Evolutionary conservation across 176 grass and related monocot species (phyloP), one percentile per base, ranked within the genome.

Genomic region (Pontederia crassipes): DNA sequence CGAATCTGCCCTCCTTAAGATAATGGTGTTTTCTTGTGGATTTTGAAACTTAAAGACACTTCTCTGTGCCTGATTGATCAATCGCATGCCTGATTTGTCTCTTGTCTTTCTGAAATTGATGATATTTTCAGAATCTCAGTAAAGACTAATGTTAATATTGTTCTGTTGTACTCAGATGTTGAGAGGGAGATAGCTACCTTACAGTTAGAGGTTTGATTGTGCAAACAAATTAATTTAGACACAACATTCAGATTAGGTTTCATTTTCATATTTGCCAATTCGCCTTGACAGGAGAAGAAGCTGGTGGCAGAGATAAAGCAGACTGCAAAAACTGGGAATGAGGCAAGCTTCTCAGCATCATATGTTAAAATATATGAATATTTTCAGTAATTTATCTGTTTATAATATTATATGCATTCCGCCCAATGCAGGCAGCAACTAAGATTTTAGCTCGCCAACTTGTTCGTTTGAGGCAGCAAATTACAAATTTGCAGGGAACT

Each of bases 231-330:
- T 2, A n/a, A 17, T 26, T 13, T 72, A 45, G n/a, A 46, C 69
- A 49, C 18, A 17, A 55, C 71, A 17, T 24, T 40, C 48, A 14
- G 17, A 69, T 75, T 9, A 55, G 45, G 73, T 66, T 2, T 64
- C 50, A 71, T 10, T 10, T 82, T 62, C 32, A 4, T 65, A 58
- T 32, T 66, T 56, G 59, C 64, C 13, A 56, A 52, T 67, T 56
- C 55, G 71, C 59, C 28, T 69, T 75, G 66, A 45, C 84, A 98
- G 93, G 93, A 98, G 84, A 98, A 92, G 70, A 98, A 89, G 52
- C 79, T 98, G 40, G 93, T 98, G 60, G 87, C 87, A 52, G 93
- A 98, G 87, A 98, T 98, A 54, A 98, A 92, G 68, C 91, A 79
- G 65, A 98, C 87, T 54, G 93, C 93, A 59, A 86, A 98, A 54